phyloP scores from a whole-genome alignment of 441 rosid species.

The Populus hybrid region DNA sequence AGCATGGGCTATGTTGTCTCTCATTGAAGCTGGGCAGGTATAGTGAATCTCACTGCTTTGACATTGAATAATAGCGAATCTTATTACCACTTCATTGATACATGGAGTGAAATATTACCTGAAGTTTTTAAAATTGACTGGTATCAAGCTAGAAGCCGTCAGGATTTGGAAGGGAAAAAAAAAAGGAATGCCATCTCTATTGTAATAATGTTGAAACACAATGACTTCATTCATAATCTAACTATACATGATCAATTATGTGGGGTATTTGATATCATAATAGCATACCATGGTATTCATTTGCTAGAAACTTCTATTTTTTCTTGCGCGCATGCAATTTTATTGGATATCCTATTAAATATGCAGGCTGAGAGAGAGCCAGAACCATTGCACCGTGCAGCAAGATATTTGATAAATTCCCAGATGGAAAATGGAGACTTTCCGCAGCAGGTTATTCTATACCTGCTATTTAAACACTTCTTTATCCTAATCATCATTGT shows the following conservation, averaged over 20 bases:
- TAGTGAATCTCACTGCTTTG: slow-evolving; percentile 1
- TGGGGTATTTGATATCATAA: background rate
- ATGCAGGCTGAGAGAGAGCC: slow-evolving; percentile 54
- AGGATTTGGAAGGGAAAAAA: background rate
- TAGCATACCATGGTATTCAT: background rate
- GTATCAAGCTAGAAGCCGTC: background rate
- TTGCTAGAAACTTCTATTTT: background rate
- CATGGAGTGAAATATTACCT: background rate
- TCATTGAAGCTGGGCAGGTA: slow-evolving; percentile 79
- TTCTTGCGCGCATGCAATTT: background rate
- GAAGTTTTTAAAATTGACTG: background rate
- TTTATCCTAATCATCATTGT: background rate
- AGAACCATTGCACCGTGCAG: slow-evolving; percentile 49
- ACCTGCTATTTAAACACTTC: background rate
- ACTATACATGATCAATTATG: background rate
- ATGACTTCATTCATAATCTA: background rate
- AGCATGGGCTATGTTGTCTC: slow-evolving; percentile 78
- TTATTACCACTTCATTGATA: background rate
- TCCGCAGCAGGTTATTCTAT: slow-evolving; percentile 47
- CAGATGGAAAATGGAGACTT: slow-evolving; percentile 65
- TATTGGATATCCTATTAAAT: background rate
- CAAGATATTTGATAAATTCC: slow-evolving; percentile 49
- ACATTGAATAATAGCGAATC: background rate
- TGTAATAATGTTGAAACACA: background rate
- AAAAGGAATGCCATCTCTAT: background rate